Evolutionary conservation across 2,329 filamentous ascomycete genomes (phyloP).

Genomic region (Colletotrichum siamense): DNA sequence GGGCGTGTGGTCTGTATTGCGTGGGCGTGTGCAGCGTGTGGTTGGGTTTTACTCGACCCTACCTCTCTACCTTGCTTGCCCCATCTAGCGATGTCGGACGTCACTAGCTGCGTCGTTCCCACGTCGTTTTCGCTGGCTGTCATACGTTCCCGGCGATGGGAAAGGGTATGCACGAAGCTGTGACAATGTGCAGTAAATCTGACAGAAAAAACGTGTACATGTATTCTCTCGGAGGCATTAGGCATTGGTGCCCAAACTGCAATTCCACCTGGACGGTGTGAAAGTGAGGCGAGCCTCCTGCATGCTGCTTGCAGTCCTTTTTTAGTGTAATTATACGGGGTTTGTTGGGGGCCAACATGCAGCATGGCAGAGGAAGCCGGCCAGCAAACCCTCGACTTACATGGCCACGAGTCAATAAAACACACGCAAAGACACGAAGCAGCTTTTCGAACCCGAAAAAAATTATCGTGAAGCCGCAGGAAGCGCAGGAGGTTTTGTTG

Average conservation of each 20-base stretch:
- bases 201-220: neutral
- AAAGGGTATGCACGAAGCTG: neutral
- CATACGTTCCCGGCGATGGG: neutral
- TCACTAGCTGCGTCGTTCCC: conserved; percentile 14
- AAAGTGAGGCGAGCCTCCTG: conserved; percentile 17
- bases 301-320: neutral
- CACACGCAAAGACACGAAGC: neutral
- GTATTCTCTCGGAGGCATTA: conserved; percentile 1
- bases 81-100: conserved; percentile 16
- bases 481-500: neutral
- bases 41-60: neutral
- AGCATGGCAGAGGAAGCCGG: neutral
- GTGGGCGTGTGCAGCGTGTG: conserved; percentile 3
- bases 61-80: neutral
- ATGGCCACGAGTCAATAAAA: conserved; percentile 1
- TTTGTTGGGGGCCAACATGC: neutral
- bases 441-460: neutral
- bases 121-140: neutral
- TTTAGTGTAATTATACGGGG: neutral
- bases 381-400: neutral
- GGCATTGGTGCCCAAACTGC: conserved; percentile 21
- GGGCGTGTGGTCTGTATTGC: neutral
- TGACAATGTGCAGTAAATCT: neutral
- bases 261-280: neutral
- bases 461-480: conserved; percentile 8